Evolutionary conservation across 2,329 filamentous ascomycete species (phyloP).

Genomic region (Pseudophaeomoniella oleicola): DNA sequence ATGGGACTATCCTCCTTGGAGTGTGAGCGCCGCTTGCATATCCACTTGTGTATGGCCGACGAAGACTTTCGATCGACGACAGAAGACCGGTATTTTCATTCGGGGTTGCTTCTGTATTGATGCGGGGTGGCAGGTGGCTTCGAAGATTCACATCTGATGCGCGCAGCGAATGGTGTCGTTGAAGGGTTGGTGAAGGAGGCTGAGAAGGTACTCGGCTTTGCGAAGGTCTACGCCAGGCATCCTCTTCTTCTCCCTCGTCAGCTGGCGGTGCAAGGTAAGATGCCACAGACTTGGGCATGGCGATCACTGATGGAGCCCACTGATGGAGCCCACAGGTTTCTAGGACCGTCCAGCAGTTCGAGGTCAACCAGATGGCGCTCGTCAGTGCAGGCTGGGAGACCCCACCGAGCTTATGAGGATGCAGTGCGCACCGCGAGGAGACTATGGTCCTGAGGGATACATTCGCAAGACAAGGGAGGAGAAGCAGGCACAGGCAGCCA

Average conservation of each 20-base stretch:
- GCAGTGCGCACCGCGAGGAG: too few relatives aligned
- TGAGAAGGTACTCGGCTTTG: conserved; percentile 15
- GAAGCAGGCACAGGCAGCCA: too few relatives aligned
- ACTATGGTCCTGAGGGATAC: too few relatives aligned
- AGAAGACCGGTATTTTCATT: conserved; percentile 22
- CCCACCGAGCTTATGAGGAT: too few relatives aligned
- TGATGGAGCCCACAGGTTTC: too few relatives aligned
- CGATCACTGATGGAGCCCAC: too few relatives aligned
- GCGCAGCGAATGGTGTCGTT: conserved; percentile 16
- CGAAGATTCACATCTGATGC: conserved; percentile 14
- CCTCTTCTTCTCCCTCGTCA: conserved; percentile 5
- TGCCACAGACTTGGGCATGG: conserved; percentile 2
- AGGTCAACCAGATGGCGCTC: too few relatives aligned
- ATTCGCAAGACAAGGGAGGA: too few relatives aligned
- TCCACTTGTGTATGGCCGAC: conserved; percentile 14
- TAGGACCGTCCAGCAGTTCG: too few relatives aligned
- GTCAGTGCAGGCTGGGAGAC: too few relatives aligned
- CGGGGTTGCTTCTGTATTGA: conserved; percentile 8
- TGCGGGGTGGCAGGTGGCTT: conserved; percentile 4
- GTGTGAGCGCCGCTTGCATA: conserved; percentile 15
- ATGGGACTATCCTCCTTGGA: conserved; percentile 16
- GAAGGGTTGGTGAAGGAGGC: conserved; percentile 20
- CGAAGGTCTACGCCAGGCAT: conserved; percentile 1
- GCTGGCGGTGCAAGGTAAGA: conserved; percentile 2
- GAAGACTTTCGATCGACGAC: conserved; percentile 16